These are phyloP conservation scores for Gaertneriomyces semiglobifer DNA, from an alignment of 192 early-diverging fungal species.

Conservation along the genomic window DNA sequence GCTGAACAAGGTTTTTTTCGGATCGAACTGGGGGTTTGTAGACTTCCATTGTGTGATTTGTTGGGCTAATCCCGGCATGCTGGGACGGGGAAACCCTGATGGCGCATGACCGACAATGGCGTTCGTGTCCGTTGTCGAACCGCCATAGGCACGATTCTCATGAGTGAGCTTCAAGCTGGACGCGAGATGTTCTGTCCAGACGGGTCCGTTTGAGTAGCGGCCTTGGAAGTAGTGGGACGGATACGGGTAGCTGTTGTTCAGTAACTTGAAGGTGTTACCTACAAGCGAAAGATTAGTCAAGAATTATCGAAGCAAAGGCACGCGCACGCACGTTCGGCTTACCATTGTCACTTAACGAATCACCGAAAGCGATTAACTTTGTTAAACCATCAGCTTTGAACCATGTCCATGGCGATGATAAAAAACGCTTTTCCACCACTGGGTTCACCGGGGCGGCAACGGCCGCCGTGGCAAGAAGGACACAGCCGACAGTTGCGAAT, in stretches of 20 bases:
- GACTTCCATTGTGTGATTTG: background rate
- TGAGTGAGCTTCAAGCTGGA: slow-evolving; percentile 13
- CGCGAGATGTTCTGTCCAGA: slow-evolving; percentile 46
- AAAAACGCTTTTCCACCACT: too few species aligned
- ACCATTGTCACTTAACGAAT: background rate
- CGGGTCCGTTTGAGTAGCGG: slow-evolving; percentile 47
- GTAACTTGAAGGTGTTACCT: slow-evolving; percentile 1
- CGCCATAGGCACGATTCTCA: slow-evolving; percentile 41
- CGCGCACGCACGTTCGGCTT: background rate
- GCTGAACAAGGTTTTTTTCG: slow-evolving; percentile 1
- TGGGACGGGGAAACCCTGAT: background rate
- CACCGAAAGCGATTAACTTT: slow-evolving; percentile 5
- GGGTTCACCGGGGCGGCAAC: too few species aligned
- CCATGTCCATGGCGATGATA: too few species aligned
- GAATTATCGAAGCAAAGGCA: background rate
- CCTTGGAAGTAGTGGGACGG: slow-evolving; percentile 34
- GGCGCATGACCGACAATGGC: background rate
- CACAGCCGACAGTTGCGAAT: too few species aligned
- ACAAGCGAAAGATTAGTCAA: background rate
- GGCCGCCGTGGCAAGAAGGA: too few species aligned
- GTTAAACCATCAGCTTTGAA: slow-evolving; percentile 3
- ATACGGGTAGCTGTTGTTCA: background rate
- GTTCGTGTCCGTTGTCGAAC: slow-evolving; percentile 30
- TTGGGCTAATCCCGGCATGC: background rate
- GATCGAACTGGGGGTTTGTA: background rate